A percentile compares a stretch with the other conserved stretches of the same genome.
Evolutionary conservation across 495 filamentous ascomycete species (phyloP).

Genomic region (Trypethelium eluteriae): DNA sequence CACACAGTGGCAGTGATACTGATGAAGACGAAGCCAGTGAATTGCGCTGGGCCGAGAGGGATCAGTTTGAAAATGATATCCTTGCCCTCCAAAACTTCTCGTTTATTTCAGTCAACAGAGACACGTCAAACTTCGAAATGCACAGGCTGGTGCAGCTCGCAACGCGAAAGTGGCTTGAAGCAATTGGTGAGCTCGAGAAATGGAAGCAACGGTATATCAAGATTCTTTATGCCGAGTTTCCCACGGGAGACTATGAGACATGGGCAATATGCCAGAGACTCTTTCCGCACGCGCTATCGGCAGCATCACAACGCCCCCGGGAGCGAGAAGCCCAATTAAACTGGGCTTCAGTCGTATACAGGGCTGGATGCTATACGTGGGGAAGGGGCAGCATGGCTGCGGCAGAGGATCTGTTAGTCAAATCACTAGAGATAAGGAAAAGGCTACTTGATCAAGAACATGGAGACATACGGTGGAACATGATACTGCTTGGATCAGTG

Average conservation of each 20-base stretch:
- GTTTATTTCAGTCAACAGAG: conserved; percentile 20
- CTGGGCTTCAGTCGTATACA: conserved; percentile 7
- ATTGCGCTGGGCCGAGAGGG: not conserved
- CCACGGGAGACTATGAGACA: conserved; percentile 33
- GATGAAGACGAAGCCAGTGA: not conserved
- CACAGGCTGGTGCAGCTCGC: conserved; percentile 44
- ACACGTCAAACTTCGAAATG: conserved; percentile 38
- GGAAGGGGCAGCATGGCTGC: not conserved
- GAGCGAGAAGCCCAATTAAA: conserved; percentile 15
- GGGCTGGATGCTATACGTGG: conserved; percentile 11
- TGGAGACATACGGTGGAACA: no score
- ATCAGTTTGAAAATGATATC: conserved; percentile 22
- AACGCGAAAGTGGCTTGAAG: conserved; percentile 40
- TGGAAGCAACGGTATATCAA: conserved; percentile 38
- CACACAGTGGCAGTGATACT: conserved; percentile 1
- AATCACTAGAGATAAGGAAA: not conserved
- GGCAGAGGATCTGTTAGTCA: not conserved
- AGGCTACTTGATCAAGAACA: not conserved
- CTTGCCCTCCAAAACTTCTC: conserved; percentile 18
- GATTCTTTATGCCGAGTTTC: conserved; percentile 37
- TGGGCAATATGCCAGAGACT: conserved; percentile 27
- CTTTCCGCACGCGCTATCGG: conserved; percentile 30
- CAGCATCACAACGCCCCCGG: conserved; percentile 14
- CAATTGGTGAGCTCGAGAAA: conserved; percentile 32
- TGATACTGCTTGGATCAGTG: no score